Evolutionary conservation across 176 grass and related monocot genomes (phyloP).

Genomic region (Typha latifolia): DNA sequence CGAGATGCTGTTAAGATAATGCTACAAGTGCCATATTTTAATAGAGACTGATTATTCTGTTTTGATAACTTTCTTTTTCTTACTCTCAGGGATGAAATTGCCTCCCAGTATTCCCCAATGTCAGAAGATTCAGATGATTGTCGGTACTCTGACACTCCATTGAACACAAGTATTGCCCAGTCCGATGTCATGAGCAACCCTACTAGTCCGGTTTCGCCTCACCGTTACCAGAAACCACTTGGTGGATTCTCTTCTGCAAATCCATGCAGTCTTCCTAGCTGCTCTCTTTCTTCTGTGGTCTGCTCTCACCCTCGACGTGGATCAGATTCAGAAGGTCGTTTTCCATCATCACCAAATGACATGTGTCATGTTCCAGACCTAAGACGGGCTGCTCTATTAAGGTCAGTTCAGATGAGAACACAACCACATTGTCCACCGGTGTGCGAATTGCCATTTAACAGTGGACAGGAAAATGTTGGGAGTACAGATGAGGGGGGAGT

Average conservation of each 20-base stretch:
- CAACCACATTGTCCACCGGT: conserved; percentile 40
- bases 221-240: conserved; percentile 49
- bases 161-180: conserved; percentile 38
- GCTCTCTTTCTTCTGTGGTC: conserved; percentile 49
- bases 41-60: too few species aligned
- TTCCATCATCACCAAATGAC: conserved; percentile 86
- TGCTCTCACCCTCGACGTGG: conserved; percentile 66
- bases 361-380: conserved; percentile 76
- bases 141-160: conserved; percentile 53
- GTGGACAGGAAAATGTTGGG: conserved; percentile 48
- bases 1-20: too few species aligned
- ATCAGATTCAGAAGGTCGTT: conserved; percentile 68
- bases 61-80: neutral
- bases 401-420: conserved; percentile 90
- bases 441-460: conserved; percentile 38
- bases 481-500: conserved; percentile 36
- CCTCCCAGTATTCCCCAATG: conserved; percentile 85
- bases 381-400: conserved; percentile 56
- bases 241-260: conserved; percentile 18
- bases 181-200: conserved; percentile 40
- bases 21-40: too few species aligned
- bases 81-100: conserved; percentile 76
- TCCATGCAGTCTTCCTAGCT: conserved; percentile 43
- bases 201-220: conserved; percentile 64
- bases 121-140: conserved; percentile 91